Evolutionary conservation across 768 basidiomycete species (phyloP).

Genomic region (Leccinum boreale): DNA sequence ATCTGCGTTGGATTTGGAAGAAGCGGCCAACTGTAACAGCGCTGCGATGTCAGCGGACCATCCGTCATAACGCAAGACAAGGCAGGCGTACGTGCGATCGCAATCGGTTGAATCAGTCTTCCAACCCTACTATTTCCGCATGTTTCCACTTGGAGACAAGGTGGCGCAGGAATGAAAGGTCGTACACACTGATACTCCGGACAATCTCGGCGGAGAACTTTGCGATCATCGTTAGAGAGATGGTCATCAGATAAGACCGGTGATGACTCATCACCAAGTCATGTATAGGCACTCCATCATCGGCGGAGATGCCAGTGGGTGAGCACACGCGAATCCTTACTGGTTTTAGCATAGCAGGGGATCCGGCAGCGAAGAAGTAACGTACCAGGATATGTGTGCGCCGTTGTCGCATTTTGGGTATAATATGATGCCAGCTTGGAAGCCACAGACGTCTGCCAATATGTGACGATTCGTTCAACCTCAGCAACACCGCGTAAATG

Average conservation of each 20-base stretch:
- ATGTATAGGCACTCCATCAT: constrained; percentile 57
- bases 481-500: constrained; percentile 22
- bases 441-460: constrained; percentile 52
- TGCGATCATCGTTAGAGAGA: constrained; percentile 38
- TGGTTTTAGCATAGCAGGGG: constrained; percentile 12
- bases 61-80: neutral
- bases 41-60: neutral
- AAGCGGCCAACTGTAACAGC: constrained; percentile 15
- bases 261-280: constrained; percentile 48
- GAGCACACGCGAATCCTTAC: constrained; percentile 23
- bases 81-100: constrained; percentile 27
- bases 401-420: constrained; percentile 3
- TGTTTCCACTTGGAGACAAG: constrained; percentile 34
- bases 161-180: constrained; percentile 49
- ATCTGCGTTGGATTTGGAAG: constrained; percentile 22
- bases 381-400: constrained; percentile 12
- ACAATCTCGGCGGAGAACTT: constrained; percentile 33
- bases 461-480: constrained; percentile 47
- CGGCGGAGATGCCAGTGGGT: constrained; percentile 43
- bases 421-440: constrained; percentile 23
- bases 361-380: constrained; percentile 1
- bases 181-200: constrained; percentile 37
- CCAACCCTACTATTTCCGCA: constrained; percentile 21
- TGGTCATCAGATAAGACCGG: constrained; percentile 30
- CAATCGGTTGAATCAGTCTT: constrained; percentile 23